phyloP scores from a whole-genome alignment of 176 grass and related monocot species.

The Dactylis glomerata region DNA sequence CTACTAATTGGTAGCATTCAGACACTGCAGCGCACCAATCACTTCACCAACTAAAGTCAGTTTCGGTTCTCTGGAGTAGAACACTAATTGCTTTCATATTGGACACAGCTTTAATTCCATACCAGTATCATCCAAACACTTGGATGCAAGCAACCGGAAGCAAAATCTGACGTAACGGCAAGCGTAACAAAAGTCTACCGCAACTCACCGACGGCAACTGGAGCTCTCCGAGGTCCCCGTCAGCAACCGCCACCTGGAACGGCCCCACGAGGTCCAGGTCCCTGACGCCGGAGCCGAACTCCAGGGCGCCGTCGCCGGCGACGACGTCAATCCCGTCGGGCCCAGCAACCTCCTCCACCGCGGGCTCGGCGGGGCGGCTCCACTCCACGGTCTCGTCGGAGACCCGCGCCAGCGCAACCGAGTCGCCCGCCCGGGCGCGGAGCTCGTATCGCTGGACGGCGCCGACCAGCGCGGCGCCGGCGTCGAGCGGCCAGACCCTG shows the following conservation, averaged over 20 bases:
- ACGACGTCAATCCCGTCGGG: conserved; percentile 63
- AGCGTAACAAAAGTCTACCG: conserved; percentile 35
- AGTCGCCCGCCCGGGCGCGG: conserved; percentile 42
- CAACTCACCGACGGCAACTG: conserved; percentile 66
- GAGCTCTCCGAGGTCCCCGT: conserved; percentile 50
- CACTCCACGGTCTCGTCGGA: conserved; percentile 60
- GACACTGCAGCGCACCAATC: background rate
- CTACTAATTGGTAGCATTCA: background rate
- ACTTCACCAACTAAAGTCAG: background rate
- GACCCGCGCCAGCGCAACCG: conserved; percentile 19
- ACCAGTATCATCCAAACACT: background rate
- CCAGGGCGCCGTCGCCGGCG: conserved; percentile 33
- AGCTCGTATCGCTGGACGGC: conserved; percentile 65
- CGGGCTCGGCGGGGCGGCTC: conserved; percentile 25
- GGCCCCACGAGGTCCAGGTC: conserved; percentile 70
- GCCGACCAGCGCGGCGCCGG: conserved; percentile 34
- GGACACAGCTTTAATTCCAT: background rate
- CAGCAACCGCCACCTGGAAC: conserved; percentile 54
- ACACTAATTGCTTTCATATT: background rate
- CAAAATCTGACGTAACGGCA: background rate
- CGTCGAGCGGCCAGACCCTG: conserved; percentile 59
- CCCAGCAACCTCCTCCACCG: conserved; percentile 51
- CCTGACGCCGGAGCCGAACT: conserved; percentile 40
- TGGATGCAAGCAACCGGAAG: conserved; percentile 23
- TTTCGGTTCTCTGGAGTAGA: too few species aligned